Base-by-base conservation (phyloP, 1,284 basidiomycete genomes). In the Sporisorium sorghi region DNA sequence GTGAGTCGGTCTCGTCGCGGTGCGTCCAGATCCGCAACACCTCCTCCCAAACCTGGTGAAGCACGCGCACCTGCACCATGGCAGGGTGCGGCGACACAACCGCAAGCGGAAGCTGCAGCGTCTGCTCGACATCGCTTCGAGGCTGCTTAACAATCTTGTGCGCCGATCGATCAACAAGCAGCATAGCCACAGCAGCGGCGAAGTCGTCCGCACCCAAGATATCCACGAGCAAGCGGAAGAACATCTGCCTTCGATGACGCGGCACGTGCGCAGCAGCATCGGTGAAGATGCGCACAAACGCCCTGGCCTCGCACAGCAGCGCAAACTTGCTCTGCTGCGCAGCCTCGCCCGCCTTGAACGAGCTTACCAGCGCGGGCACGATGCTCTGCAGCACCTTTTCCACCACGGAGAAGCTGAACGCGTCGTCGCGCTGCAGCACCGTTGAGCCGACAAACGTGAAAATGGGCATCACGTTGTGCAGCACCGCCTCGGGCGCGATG, bases 391-490 rank as follows among this genome's bases (percentile, higher is more conserved):
- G 90, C 1, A 95, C 97, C 92, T 92, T 93, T 83, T 97, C 94
- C 12, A 99, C 93, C 5, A 99, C 94, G 30, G 90, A 90, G 87
- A 97, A 95, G 82, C 92, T 96, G 86, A 95, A 96, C 0, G 92
- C 90, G 83, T 99, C 97, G 81, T 99, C 97, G 47, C 95, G 89
- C 84, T 97, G 94, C 86, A 99, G 91, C 23, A 98, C 91, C 65
- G 94, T 94, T 9, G 93, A 92, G 28, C 97, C 96, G 91, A 99
- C 97, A 86, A 98, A 99, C 0, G 96, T 98, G 86, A 99, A 98
- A 61, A 99, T 91, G 7, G 97, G 95, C 94, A 99, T 98, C 66
- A 97, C 89, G 79, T 97, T 94, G 84, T 93, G 93, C 30, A 98
- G 87, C 15, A 97, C 93, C 9, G 93, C 91, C 64, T 96, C 93